Percentiles rank a stretch among this genome's conserved stretches.
These are phyloP conservation scores for Ilyonectria destructans DNA, from an alignment of 2,329 filamentous ascomycete genomes.

Conservation along the genomic window DNA sequence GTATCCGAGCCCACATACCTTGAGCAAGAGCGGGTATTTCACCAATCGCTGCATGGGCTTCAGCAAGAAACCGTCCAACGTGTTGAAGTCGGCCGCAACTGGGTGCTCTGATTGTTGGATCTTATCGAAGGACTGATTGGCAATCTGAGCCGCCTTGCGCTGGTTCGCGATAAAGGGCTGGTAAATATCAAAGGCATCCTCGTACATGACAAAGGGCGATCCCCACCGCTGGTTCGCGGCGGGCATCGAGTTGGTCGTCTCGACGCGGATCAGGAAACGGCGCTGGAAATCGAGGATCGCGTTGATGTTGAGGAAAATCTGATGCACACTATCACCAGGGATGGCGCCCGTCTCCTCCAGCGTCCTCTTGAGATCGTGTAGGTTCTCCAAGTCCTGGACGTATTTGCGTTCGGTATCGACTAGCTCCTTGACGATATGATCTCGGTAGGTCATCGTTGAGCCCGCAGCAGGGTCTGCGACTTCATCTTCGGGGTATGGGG, in stretches of 20 bases:
- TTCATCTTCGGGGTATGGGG: conserved; percentile 72
- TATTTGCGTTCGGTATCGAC: conserved; percentile 98
- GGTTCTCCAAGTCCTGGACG: conserved; percentile 94
- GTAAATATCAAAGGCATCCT: conserved; percentile 92
- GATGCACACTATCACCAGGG: conserved; percentile 90
- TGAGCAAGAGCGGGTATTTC: conserved; percentile 93
- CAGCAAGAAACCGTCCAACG: conserved; percentile 91
- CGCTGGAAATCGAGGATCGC: conserved; percentile 95
- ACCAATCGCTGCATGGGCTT: conserved; percentile 97
- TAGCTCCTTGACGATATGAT: conserved; percentile 92
- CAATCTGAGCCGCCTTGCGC: conserved; percentile 89
- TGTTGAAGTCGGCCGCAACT: conserved; percentile 90
- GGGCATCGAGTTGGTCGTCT: conserved; percentile 92
- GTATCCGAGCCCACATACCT: conserved; percentile 65
- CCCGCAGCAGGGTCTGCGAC: conserved; percentile 65
- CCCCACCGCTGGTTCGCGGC: conserved; percentile 91
- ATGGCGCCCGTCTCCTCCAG: conserved; percentile 91
- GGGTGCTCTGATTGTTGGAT: conserved; percentile 82
- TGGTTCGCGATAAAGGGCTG: conserved; percentile 98
- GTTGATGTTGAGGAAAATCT: conserved; percentile 98
- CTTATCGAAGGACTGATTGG: conserved; percentile 89
- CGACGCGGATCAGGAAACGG: conserved; percentile 93
- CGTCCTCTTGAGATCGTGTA: conserved; percentile 92
- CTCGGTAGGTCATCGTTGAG: conserved; percentile 81
- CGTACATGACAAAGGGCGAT: conserved; percentile 87